Conservation (phyloP, 83 land plant genomes). For the Picea engelmannii region DNA sequence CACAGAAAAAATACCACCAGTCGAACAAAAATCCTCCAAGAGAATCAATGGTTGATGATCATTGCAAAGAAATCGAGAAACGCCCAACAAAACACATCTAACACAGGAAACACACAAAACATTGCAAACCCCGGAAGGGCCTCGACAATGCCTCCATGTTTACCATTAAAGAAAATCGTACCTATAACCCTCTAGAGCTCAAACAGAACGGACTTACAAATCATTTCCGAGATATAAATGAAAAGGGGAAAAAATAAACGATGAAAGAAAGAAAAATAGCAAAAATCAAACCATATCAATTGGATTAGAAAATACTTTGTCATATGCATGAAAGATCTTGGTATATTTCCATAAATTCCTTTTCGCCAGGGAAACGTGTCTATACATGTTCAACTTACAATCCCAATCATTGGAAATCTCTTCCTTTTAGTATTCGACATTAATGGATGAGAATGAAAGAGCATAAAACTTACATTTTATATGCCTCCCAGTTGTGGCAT, state of each 20-base stretch:
- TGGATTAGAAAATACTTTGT: conserved; percentile 87
- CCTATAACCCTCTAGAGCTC: too few relatives aligned
- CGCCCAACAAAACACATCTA: too few relatives aligned
- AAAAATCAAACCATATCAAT: conserved; percentile 53
- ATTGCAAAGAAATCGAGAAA: too few relatives aligned
- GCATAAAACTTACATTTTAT: conserved; percentile 47
- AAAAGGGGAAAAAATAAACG: not conserved
- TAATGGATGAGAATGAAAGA: too few relatives aligned
- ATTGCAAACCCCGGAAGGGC: too few relatives aligned
- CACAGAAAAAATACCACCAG: conserved; percentile 91
- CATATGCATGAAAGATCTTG: conserved; percentile 81
- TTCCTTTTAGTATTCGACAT: not conserved
- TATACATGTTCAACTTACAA: conserved; percentile 85
- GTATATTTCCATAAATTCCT: conserved; percentile 76
- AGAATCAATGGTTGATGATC: conserved; percentile 78
- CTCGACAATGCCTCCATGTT: too few relatives aligned
- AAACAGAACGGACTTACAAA: too few relatives aligned
- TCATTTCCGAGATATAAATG: too few relatives aligned
- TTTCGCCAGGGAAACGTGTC: conserved; percentile 81
- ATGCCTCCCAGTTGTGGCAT: conserved; percentile 50
- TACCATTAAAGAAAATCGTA: not conserved
- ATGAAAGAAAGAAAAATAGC: not conserved
- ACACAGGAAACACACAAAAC: too few relatives aligned
- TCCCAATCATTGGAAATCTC: not conserved
- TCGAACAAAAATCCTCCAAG: conserved; percentile 94